Conservation (phyloP, 192 early-diverging fungal genomes). For the Oehlia diaphana region DNA sequence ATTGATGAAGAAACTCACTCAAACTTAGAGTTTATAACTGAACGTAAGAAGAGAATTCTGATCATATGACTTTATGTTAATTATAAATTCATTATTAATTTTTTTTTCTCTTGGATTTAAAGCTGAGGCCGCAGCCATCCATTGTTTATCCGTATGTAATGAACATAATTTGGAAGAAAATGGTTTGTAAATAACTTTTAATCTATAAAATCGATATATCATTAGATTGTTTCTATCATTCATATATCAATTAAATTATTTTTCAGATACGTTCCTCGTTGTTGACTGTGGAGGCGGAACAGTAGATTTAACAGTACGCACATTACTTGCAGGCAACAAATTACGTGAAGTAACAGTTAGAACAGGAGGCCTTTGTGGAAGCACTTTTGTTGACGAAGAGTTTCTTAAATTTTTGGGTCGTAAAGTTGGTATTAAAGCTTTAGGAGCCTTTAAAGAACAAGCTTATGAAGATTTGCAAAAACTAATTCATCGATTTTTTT, state of each 20-base stretch:
- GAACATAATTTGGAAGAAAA: not conserved
- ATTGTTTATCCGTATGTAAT: not conserved
- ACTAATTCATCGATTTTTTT: slow-evolving; percentile 1
- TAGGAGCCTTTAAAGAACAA: not conserved
- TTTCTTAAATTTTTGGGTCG: not conserved
- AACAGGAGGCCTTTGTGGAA: not conserved
- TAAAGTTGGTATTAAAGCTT: not conserved
- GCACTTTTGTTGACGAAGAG: not conserved
- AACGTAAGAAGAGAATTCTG: slow-evolving; percentile 17
- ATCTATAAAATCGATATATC: too few species aligned
- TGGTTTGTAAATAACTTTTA: not conserved
- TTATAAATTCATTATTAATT: not conserved
- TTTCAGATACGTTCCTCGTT: slow-evolving; percentile 8
- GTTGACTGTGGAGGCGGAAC: slow-evolving; percentile 27
- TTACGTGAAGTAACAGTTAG: not conserved
- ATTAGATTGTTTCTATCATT: not conserved
- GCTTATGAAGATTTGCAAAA: not conserved
- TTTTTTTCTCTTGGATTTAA: not conserved
- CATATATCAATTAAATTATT: not conserved
- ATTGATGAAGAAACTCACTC: not conserved
- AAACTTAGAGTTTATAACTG: slow-evolving; percentile 21
- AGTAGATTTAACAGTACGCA: slow-evolving; percentile 33
- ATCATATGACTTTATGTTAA: not conserved
- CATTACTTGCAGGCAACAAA: not conserved
- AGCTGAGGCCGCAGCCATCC: slow-evolving; percentile 5